phyloP scores from a whole-genome alignment of 2,329 filamentous ascomycete genomes.

The Arthrobotrys sinensis region DNA sequence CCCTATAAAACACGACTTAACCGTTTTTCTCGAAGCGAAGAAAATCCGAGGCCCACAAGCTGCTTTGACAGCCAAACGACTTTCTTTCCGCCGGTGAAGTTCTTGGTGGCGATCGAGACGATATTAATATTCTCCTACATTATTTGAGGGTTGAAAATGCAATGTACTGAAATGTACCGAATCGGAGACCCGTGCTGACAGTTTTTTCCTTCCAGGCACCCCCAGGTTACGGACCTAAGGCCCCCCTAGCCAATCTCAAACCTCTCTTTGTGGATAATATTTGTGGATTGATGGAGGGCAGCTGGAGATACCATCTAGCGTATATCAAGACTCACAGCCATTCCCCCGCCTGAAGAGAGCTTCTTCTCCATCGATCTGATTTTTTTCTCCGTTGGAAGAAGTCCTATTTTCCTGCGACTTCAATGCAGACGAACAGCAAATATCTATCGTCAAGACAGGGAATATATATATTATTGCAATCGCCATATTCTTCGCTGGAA shows the following conservation, averaged over 20 bases:
- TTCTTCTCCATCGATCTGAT: background rate
- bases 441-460: conserved; percentile 3
- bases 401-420: conserved; percentile 19
- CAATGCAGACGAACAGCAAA: conserved; percentile 35
- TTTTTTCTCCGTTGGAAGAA: background rate
- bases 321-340: background rate
- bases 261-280: background rate
- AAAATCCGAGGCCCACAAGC: conserved; percentile 3
- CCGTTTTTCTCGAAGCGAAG: conserved; percentile 36
- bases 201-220: background rate
- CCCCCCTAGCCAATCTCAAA: background rate
- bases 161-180: background rate
- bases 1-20: conserved; percentile 29
- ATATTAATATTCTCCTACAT: background rate
- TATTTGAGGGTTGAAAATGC: background rate
- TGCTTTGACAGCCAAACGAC: conserved; percentile 18
- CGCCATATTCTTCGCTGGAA: conserved; percentile 1
- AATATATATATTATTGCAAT: conserved; percentile 13
- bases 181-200: conserved; percentile 1
- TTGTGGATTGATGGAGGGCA: conserved; percentile 13
- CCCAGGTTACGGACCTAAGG: background rate
- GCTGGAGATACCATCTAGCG: conserved; percentile 1
- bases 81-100: conserved; percentile 22
- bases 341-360: background rate
- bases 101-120: conserved; percentile 5